Evolutionary conservation across 2,329 filamentous ascomycete species (phyloP).

Genomic region (Diaporthe eres): DNA sequence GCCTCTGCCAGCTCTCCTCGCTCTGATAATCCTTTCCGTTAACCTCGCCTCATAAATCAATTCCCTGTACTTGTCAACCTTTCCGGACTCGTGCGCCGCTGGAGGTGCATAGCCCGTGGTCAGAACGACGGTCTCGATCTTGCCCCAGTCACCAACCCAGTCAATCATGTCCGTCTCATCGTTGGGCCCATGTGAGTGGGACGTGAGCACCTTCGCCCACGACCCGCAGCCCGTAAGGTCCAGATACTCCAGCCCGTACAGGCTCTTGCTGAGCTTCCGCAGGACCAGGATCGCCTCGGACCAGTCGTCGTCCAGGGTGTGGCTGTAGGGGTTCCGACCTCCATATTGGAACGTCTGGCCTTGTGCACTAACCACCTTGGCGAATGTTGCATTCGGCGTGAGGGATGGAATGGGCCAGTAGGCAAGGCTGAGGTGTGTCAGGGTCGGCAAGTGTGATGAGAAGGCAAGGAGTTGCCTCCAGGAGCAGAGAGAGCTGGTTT

Average conservation of each 20-base stretch:
- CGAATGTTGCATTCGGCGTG: constrained; percentile 66
- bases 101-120: constrained; percentile 57
- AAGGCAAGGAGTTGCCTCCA: constrained; percentile 72
- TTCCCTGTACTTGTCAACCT: constrained; percentile 52
- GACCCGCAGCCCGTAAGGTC: constrained; percentile 71
- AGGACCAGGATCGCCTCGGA: constrained; percentile 70
- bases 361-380: constrained; percentile 61
- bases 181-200: constrained; percentile 45
- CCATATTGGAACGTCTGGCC: constrained; percentile 65
- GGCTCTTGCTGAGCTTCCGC: constrained; percentile 64
- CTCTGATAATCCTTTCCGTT: constrained; percentile 64
- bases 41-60: constrained; percentile 55
- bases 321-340: constrained; percentile 70
- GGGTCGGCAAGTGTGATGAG: constrained; percentile 64
- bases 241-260: constrained; percentile 73
- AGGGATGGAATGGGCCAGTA: constrained; percentile 73
- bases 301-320: constrained; percentile 71
- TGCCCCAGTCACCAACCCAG: constrained; percentile 69
- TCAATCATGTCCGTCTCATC: constrained; percentile 64
- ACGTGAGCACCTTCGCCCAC: constrained; percentile 67
- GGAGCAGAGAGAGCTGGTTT: constrained; percentile 54
- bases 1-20: constrained; percentile 62
- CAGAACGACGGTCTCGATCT: constrained; percentile 62
- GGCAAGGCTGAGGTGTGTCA: constrained; percentile 74
- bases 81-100: constrained; percentile 51